Percentiles rank a stretch among this genome's conserved stretches.
Evolutionary conservation across 768 basidiomycete species (phyloP).

Genomic region (Leucosporidium creatinivorum): DNA sequence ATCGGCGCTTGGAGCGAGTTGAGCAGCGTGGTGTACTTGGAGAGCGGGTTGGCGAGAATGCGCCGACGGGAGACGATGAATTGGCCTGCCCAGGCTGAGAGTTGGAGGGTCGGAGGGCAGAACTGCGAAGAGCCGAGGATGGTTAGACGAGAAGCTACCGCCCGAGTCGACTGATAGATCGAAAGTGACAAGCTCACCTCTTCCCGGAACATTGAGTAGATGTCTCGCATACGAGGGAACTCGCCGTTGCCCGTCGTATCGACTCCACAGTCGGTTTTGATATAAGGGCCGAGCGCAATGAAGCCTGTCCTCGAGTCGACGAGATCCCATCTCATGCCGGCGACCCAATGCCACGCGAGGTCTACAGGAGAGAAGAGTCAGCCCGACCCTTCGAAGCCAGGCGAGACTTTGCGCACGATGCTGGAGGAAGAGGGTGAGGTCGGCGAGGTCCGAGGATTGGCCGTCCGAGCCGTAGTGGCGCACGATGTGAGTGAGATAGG

Average conservation of each 20-base stretch:
- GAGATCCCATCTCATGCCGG: slow-evolving; percentile 1
- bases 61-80: slow-evolving; percentile 38
- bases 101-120: slow-evolving; percentile 30
- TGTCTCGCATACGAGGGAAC: slow-evolving; percentile 38
- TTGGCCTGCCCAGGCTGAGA: slow-evolving; percentile 39
- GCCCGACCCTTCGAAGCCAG: no score
- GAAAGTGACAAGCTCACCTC: slow-evolving; percentile 34
- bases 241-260: slow-evolving; percentile 35
- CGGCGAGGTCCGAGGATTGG: neutral
- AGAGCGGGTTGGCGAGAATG: slow-evolving; percentile 34
- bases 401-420: neutral
- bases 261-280: slow-evolving; percentile 29
- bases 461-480: neutral
- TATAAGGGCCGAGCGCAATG: slow-evolving; percentile 2
- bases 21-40: slow-evolving; percentile 35
- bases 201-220: slow-evolving; percentile 39
- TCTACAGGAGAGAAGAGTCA: neutral
- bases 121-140: slow-evolving; percentile 2
- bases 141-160: neutral
- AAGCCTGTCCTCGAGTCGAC: slow-evolving; percentile 7
- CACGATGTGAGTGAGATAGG: slow-evolving; percentile 16
- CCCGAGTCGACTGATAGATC: neutral
- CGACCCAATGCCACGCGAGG: slow-evolving; percentile 9
- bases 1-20: slow-evolving; percentile 7
- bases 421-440: slow-evolving; percentile 17